Conservation (phyloP, 805 yeast genomes). For the Wickerhamiella parazyma region DNA sequence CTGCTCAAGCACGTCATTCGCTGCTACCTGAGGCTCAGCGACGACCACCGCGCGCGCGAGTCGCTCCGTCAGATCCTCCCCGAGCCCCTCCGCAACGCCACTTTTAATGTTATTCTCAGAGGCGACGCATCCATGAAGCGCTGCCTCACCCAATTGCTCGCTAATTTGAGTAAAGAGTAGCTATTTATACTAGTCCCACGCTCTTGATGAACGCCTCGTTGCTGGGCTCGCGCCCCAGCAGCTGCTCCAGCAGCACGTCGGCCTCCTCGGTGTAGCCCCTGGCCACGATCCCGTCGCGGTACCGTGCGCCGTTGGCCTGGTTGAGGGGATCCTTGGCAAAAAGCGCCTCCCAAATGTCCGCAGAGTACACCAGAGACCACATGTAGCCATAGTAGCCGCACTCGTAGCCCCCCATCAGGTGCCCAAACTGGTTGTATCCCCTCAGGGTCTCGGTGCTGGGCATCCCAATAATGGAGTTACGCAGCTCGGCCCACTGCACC, state of each 20-base stretch:
- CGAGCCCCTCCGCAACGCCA: slow-evolving; percentile 73
- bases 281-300: slow-evolving; percentile 54
- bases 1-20: slow-evolving; percentile 85
- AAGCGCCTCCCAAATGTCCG: slow-evolving; percentile 62
- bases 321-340: slow-evolving; percentile 59
- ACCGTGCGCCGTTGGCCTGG: slow-evolving; percentile 43
- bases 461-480: slow-evolving; percentile 37
- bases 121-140: slow-evolving; percentile 84
- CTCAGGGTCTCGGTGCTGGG: slow-evolving; percentile 9
- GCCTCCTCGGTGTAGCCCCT: slow-evolving; percentile 68
- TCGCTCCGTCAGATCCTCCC: slow-evolving; percentile 76
- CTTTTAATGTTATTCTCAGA: slow-evolving; percentile 61
- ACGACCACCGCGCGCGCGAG: slow-evolving; percentile 79
- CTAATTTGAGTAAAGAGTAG: slow-evolving; percentile 32
- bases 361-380: slow-evolving; percentile 77
- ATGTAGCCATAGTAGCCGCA: slow-evolving; percentile 78
- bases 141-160: slow-evolving; percentile 69
- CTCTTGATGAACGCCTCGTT: slow-evolving; percentile 61
- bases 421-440: slow-evolving; percentile 29
- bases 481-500: slow-evolving; percentile 48
- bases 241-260: slow-evolving; percentile 45
- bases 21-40: slow-evolving; percentile 81
- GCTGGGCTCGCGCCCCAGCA: slow-evolving; percentile 65
- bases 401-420: slow-evolving; percentile 73
- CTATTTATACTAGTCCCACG: slow-evolving; percentile 30